phyloP scores from a whole-genome alignment of 1,284 basidiomycete genomes.

The Trichosporon sp. region DNA sequence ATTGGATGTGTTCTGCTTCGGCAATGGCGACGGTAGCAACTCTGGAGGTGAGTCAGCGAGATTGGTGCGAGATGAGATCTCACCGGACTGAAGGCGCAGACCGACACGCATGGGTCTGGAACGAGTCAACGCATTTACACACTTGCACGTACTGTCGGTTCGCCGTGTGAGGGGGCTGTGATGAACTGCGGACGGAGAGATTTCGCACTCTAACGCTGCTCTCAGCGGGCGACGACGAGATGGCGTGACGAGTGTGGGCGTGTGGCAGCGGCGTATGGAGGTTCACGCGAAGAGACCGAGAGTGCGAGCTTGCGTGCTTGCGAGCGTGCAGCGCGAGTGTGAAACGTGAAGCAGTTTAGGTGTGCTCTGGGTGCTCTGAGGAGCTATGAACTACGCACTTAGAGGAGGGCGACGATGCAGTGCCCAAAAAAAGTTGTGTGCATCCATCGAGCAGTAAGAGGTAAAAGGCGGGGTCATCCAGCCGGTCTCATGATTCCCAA shows the following conservation, averaged over 20 bases:
- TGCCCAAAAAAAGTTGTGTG: background rate
- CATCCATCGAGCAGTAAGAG: slow-evolving; percentile 5
- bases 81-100: background rate
- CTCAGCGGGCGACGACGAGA: background rate
- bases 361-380: background rate
- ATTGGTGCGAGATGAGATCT: background rate
- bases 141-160: background rate
- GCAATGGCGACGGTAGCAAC: background rate
- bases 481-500: slow-evolving; percentile 2
- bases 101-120: background rate
- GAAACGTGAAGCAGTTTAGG: background rate
- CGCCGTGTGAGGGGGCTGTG: background rate
- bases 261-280: background rate
- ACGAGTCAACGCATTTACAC: background rate
- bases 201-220: background rate
- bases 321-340: background rate
- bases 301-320: background rate
- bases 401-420: slow-evolving; percentile 3
- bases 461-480: background rate
- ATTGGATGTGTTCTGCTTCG: slow-evolving; percentile 1
- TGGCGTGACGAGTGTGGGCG: background rate
- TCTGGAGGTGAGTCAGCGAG: background rate
- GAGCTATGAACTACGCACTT: background rate
- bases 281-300: background rate
- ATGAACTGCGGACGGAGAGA: background rate